phyloP scores from a whole-genome alignment of 2,329 filamentous ascomycete genomes.

The Sporothrix humicola region DNA sequence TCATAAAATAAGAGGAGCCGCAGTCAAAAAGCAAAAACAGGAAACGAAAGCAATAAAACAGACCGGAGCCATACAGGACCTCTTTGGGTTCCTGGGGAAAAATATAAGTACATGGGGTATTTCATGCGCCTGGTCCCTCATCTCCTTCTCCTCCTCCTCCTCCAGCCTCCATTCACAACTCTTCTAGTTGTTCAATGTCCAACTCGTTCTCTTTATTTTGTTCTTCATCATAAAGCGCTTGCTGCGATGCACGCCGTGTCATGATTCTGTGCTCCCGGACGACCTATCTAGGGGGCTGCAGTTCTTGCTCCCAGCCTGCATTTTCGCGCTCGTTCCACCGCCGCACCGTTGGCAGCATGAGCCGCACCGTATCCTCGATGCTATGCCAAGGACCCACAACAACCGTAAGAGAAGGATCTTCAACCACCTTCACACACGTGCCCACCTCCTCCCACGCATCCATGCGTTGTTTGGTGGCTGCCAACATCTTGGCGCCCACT shows the following conservation, averaged over 20 bases:
- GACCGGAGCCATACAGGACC: conserved; percentile 1
- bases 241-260: not conserved
- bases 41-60: conserved; percentile 2
- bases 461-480: conserved; percentile 40
- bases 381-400: conserved; percentile 52
- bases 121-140: not conserved
- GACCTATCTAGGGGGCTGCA: conserved; percentile 34
- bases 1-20: not conserved
- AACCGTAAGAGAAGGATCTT: conserved; percentile 41
- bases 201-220: too few species aligned
- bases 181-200: not conserved
- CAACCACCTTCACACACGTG: conserved; percentile 42
- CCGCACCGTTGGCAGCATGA: conserved; percentile 49
- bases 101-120: conserved; percentile 31
- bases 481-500: conserved; percentile 42
- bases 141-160: not conserved
- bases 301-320: conserved; percentile 50
- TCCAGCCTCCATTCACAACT: not conserved
- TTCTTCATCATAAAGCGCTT: too few species aligned
- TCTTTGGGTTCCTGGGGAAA: not conserved
- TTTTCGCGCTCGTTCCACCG: conserved; percentile 53
- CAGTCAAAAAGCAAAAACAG: not conserved
- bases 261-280: not conserved
- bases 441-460: conserved; percentile 45
- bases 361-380: conserved; percentile 52